A percentile compares a stretch with the other conserved stretches of the same genome.
Evolutionary conservation across 306 rosid species (phyloP).

Genomic region (Vigna trinervia): DNA sequence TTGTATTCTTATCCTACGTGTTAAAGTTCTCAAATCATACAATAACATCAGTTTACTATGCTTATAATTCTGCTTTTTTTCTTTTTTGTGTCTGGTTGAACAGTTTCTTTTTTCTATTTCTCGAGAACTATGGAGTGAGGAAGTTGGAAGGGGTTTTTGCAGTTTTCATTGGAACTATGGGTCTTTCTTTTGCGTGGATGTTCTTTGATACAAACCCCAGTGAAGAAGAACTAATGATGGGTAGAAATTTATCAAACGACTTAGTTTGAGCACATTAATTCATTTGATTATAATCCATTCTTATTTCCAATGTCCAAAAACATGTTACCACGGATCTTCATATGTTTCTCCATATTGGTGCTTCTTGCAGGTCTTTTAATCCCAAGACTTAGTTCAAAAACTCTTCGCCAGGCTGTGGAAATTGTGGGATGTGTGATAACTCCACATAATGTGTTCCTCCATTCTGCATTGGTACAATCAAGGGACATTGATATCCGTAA

Average conservation of each 20-base stretch:
- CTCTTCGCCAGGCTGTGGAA: constrained; percentile 60
- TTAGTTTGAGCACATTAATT: not conserved
- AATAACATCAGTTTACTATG: not conserved
- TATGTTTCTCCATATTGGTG: not conserved
- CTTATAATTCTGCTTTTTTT: not conserved
- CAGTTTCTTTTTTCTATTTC: constrained; percentile 58
- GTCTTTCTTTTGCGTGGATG: constrained; percentile 62
- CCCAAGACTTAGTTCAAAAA: constrained; percentile 52
- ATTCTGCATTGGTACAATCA: constrained; percentile 59
- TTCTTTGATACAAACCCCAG: constrained; percentile 54
- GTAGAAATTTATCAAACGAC: constrained; percentile 43
- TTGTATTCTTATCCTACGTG: not conserved
- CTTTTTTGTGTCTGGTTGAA: constrained; percentile 35
- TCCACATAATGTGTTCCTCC: constrained; percentile 61
- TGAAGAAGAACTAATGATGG: constrained; percentile 54
- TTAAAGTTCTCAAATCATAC: not conserved
- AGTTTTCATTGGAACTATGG: constrained; percentile 57
- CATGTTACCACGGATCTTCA: not conserved
- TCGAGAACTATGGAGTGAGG: constrained; percentile 63
- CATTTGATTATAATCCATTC: not conserved
- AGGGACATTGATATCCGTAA: constrained; percentile 51
- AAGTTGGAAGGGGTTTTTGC: constrained; percentile 63
- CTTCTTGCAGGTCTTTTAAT: constrained; percentile 49
- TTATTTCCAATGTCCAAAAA: not conserved
- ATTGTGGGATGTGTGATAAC: constrained; percentile 57